These are phyloP conservation scores for Ophiostoma sp. DNA, from an alignment of 2,329 filamentous ascomycete genomes.

Conservation along the genomic window DNA sequence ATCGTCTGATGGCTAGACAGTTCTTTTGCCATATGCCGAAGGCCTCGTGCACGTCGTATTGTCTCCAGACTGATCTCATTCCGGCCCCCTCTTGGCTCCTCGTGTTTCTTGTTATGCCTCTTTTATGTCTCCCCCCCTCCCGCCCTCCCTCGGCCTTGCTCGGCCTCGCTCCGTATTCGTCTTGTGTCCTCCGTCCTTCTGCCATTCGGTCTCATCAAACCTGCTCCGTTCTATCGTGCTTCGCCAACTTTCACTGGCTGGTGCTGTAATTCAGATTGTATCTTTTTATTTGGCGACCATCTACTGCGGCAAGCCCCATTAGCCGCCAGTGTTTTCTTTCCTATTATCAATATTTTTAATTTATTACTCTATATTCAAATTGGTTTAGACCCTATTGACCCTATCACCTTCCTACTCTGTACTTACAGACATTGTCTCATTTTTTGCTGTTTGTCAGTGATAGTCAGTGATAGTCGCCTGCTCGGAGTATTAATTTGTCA, in stretches of 20 bases:
- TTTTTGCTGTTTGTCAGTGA: constrained; percentile 7
- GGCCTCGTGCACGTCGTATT: background rate
- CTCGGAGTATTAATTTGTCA: background rate
- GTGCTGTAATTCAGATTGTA: background rate
- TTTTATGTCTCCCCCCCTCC: background rate
- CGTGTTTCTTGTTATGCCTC: background rate
- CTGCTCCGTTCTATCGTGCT: background rate
- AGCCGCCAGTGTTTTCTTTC: background rate
- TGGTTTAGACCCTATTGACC: too few relatives aligned
- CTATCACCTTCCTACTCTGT: too few relatives aligned
- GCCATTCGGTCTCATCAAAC: background rate
- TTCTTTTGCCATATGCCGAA: background rate
- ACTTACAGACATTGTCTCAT: background rate
- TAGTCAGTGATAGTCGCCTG: background rate
- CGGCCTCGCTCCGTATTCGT: background rate
- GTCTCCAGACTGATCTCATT: background rate
- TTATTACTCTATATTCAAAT: background rate
- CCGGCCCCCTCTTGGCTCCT: too few relatives aligned
- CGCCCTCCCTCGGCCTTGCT: background rate
- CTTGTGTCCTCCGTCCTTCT: background rate
- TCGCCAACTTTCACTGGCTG: background rate
- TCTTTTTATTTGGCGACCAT: constrained; percentile 4
- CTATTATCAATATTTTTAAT: background rate
- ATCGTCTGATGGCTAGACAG: background rate
- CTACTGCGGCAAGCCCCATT: background rate